Evolutionary conservation across 345 rosid species (phyloP), one percentile per base, ranked within the genome.

Genomic region (Turritis glabra): DNA sequence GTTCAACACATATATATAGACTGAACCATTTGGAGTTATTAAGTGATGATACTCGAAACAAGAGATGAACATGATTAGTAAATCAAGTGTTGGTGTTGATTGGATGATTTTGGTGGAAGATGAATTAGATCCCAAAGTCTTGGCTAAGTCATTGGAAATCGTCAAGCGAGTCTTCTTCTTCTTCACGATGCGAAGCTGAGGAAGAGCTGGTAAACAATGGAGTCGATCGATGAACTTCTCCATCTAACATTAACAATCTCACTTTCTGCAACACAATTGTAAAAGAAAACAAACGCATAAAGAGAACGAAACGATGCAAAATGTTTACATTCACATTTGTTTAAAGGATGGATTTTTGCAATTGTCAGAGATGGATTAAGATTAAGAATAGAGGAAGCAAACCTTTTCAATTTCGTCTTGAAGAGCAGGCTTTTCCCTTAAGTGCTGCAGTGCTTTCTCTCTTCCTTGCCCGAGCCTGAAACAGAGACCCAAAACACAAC

Each of bases 391-490:
- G 17, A 58, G 37, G 50, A 76, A 52, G 14, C 10, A 40, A 75
- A 93, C 98, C 97, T 90, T 94, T 77, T 91, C 97, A 51, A 94
- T 85, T 77, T 91, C 93, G 15, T 81, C 91, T 2, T 68, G 83
- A 44, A 86, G 82, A 77, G 69, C 44, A 62, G 90, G 93, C 71
- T 85, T 85, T 68, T 94, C 97, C 67, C 83, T 83, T 82, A 91
- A 82, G 74, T 87, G 86, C 22, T 94, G 98, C 64, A 94, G 70
- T 64, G 98, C 95, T 80, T 65, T 91, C 25, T 91, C 98, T 76
- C 97, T 89, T 75, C 97, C 97, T 83, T 94, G 98, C 44, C 98
- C 97, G 69, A 91, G 82, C 86, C 98, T 93, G 73, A 51, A 69
- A 27, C 62, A 56, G 7, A 17, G 64, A 62, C 21, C 25, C 25